Evolutionary conservation across 1,139 yeast species (phyloP).

Genomic region (Citeromyces siamensis): DNA sequence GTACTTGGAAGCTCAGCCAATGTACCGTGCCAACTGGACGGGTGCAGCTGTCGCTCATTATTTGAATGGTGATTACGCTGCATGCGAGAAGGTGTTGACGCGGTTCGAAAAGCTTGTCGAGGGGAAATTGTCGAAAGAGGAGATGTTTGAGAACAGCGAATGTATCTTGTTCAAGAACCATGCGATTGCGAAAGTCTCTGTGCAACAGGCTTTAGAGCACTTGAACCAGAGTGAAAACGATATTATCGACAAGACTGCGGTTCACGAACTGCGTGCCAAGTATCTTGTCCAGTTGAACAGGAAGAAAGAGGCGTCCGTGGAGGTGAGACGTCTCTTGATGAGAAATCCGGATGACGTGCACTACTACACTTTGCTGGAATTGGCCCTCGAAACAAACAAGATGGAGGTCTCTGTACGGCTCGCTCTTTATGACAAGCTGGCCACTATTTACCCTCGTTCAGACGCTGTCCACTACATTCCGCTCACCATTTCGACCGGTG

Average conservation of each 20-base stretch:
- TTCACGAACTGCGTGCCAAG: constrained; percentile 56
- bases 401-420: constrained; percentile 27
- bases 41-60: constrained; percentile 81
- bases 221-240: constrained; percentile 27
- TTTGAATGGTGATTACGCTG: constrained; percentile 50
- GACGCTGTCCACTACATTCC: constrained; percentile 78
- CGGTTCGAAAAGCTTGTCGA: constrained; percentile 66
- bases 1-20: constrained; percentile 67
- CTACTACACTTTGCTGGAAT: constrained; percentile 59
- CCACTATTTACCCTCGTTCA: constrained; percentile 65
- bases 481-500: constrained; percentile 55
- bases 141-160: constrained; percentile 71
- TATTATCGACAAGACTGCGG: constrained; percentile 52
- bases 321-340: constrained; percentile 59
- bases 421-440: constrained; percentile 50
- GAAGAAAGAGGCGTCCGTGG: constrained; percentile 49
- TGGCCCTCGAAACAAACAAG: constrained; percentile 33
- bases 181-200: constrained; percentile 53
- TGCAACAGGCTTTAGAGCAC: constrained; percentile 39
- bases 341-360: constrained; percentile 75
- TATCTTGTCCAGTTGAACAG: constrained; percentile 30
- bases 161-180: constrained; percentile 62
- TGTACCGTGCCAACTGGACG: constrained; percentile 89
- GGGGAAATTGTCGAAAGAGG: constrained; percentile 55
- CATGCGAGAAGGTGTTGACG: constrained; percentile 59